These are phyloP conservation scores for Cinnamomum chago DNA, from an alignment of 164 flowering plant genomes.

Conservation along the genomic window DNA sequence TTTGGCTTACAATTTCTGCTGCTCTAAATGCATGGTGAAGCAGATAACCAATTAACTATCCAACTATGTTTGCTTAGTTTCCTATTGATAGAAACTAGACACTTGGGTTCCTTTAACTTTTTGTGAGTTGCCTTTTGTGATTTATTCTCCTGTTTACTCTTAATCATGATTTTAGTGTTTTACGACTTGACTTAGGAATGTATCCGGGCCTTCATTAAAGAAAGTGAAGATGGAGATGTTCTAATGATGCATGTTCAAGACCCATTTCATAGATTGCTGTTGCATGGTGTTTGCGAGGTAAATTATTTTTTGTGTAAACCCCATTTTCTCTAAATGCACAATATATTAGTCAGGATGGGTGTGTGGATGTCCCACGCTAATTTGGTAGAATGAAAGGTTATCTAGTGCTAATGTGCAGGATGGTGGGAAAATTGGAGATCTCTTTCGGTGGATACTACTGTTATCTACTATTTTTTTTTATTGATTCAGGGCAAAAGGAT, in stretches of 20 bases:
- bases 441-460: not conserved
- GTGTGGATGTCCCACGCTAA: not conserved
- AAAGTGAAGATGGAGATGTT: conserved; percentile 41
- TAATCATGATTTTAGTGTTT: not conserved
- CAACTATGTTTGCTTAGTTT: not conserved
- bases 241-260: conserved; percentile 65
- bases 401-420: not conserved
- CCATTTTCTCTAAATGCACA: not conserved
- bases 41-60: not conserved
- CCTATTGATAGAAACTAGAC: not conserved
- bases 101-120: not conserved
- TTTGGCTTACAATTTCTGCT: not conserved
- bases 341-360: no score
- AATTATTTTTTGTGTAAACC: not conserved
- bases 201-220: conserved; percentile 51
- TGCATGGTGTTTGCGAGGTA: conserved; percentile 98
- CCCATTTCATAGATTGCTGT: conserved; percentile 77
- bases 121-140: not conserved
- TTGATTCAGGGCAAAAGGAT: not conserved
- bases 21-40: not conserved
- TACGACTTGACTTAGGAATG: conserved; percentile 41
- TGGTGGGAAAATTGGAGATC: not conserved
- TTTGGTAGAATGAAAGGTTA: not conserved
- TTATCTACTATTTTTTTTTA: no score
- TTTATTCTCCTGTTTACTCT: not conserved